Conservation (phyloP, 805 yeast genomes). For the Kodamaea neixiangensis region DNA sequence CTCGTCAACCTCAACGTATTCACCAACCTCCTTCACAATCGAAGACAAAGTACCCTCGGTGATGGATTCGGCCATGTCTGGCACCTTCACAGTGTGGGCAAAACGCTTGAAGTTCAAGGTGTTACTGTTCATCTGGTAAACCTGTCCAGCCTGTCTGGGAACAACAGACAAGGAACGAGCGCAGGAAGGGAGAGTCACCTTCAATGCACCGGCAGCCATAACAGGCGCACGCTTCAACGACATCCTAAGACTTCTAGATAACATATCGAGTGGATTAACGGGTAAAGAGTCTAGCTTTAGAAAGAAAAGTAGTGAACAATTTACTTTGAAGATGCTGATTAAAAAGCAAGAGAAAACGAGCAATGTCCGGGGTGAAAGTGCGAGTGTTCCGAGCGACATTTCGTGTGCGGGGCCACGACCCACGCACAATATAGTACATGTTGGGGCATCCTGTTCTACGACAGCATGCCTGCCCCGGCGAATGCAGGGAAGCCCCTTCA, state of each 20-base stretch:
- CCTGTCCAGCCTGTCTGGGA: conserved; percentile 1
- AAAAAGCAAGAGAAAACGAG: not conserved
- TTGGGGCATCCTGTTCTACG: not conserved
- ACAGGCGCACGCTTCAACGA: conserved; percentile 30
- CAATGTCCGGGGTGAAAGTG: not conserved
- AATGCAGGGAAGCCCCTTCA: not conserved
- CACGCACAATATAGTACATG: not conserved
- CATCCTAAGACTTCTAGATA: conserved; percentile 35
- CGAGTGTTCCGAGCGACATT: not conserved
- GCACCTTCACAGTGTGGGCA: conserved; percentile 73
- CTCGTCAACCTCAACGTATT: conserved; percentile 82
- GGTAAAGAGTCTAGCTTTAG: not conserved
- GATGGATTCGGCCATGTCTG: conserved; percentile 98
- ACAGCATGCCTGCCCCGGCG: not conserved
- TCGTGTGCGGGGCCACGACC: not conserved
- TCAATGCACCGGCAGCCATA: conserved; percentile 13
- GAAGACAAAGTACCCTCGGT: conserved; percentile 90
- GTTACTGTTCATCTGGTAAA: conserved; percentile 1
- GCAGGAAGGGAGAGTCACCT: conserved; percentile 3
- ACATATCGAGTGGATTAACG: conserved; percentile 21
- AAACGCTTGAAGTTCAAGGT: conserved; percentile 34
- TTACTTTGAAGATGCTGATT: not conserved
- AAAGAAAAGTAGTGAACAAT: not conserved
- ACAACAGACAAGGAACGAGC: not conserved
- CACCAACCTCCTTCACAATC: conserved; percentile 77